Base-by-base conservation (phyloP, 2,329 filamentous ascomycete genomes). In the Clonostachys rosea region DNA sequence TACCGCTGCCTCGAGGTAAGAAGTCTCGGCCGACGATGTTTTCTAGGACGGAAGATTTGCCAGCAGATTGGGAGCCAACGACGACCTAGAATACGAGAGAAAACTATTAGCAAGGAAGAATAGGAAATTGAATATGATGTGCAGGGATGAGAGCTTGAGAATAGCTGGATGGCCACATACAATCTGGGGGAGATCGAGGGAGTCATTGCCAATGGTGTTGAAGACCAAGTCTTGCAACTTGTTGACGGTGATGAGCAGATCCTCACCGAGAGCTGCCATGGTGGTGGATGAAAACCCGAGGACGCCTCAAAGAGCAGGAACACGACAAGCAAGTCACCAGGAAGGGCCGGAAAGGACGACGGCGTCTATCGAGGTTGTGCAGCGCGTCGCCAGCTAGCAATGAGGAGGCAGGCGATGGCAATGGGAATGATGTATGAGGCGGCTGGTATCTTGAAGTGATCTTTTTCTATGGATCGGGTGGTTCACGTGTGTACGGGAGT, bases 181-280 rank as follows among this genome's bases (percentile, higher is more conserved):
- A 79, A 99, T 99, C 74, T 99, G 94, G 49, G 94, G 94, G 49
- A 99, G 76, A 71, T 99, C 94, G 51, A 99, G 81, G 46, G 92
- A 97, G 70, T 99, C 94, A 75, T 91, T 97, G 70, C 94, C 94
- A 69, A 99, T 99, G 57, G 94, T 99, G 74, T 99, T 99, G 78
- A 99, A 99, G 63, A 99, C 94, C 63, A 99, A 74, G 70, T 97
- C 94, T 71, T 99, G 94, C 62, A 99, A 79, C 78, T 95, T 95
- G 78, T 99, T 99, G 74, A 99, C 94, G 55, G 91, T 95, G 59
- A 83, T 84, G 66, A 99, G 83, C 70, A 99, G 77, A 71, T 99
- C 91, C 71, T 99, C 94, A 64, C 94, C 92, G 61, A 99, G 84
- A 62, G 92, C 84, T 65, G 94, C 88, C 94, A 97, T 99, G 66